Evolutionary conservation across 495 filamentous ascomycete genomes (phyloP).

Genomic region (Clohesyomyces aquaticus): DNA sequence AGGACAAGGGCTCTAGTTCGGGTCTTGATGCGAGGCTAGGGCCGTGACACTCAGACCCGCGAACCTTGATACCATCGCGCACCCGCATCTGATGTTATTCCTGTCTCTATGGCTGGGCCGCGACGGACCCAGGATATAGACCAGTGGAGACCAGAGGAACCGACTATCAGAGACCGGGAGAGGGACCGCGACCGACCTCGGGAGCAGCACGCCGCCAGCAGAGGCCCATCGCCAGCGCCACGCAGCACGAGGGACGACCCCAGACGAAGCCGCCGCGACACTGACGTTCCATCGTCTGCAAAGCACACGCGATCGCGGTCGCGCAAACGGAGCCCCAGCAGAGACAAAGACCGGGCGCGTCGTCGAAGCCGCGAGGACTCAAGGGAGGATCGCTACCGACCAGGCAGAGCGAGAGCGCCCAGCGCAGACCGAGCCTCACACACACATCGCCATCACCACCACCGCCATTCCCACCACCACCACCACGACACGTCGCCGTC

Average conservation of each 20-base stretch:
- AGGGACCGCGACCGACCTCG: conserved; percentile 33
- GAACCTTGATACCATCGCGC: conserved; percentile 38
- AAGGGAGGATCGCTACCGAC: conserved; percentile 39
- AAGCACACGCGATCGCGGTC: conserved; percentile 35
- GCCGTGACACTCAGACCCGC: conserved; percentile 36
- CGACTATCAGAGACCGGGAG: conserved; percentile 37
- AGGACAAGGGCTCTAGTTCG: conserved; percentile 16
- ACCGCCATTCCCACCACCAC: conserved; percentile 27
- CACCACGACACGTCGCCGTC: conserved; percentile 39
- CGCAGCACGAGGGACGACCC: conserved; percentile 39
- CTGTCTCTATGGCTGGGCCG: conserved; percentile 46
- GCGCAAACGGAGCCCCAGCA: conserved; percentile 34
- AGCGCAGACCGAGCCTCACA: conserved; percentile 42
- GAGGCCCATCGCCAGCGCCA: conserved; percentile 37
- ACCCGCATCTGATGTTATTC: conserved; percentile 37
- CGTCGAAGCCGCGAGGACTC: conserved; percentile 36
- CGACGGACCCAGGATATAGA: conserved; percentile 43
- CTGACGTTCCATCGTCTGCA: conserved; percentile 27
- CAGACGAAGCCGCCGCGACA: conserved; percentile 35
- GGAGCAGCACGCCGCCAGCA: conserved; percentile 23
- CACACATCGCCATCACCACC: conserved; percentile 29
- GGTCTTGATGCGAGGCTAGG: conserved; percentile 32
- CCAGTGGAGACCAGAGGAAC: conserved; percentile 45
- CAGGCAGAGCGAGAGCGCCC: conserved; percentile 38
- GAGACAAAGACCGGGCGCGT: conserved; percentile 31